phyloP scores from a whole-genome alignment of 345 rosid genomes.

The Aethionema arabicum region DNA sequence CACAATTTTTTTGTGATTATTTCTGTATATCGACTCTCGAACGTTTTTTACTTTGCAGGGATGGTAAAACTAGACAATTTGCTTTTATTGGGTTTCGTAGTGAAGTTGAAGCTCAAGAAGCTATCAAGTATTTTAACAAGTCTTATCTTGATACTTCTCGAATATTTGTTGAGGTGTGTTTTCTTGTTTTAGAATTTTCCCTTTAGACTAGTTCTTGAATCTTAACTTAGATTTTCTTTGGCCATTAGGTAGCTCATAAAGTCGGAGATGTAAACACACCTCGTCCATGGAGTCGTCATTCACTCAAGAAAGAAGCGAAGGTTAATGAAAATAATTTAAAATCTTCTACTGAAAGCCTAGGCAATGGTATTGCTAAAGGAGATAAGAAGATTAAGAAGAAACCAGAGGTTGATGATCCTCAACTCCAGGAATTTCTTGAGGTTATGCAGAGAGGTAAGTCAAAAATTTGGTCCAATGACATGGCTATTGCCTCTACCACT shows the following conservation, averaged over 20 bases:
- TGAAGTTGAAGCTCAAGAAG: slow-evolving; percentile 71
- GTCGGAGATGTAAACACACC: slow-evolving; percentile 69
- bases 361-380: slow-evolving; percentile 28
- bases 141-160: slow-evolving; percentile 62
- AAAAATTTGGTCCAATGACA: slow-evolving; percentile 81
- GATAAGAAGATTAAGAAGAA: slow-evolving; percentile 39
- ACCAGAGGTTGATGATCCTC: slow-evolving; percentile 44
- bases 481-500: slow-evolving; percentile 39
- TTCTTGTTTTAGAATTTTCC: background rate
- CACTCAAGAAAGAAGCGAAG: slow-evolving; percentile 48
- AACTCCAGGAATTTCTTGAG: slow-evolving; percentile 70
- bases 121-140: slow-evolving; percentile 69
- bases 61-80: slow-evolving; percentile 82
- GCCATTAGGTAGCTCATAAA: slow-evolving; percentile 62
- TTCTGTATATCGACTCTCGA: background rate
- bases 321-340: slow-evolving; percentile 28
- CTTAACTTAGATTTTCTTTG: background rate
- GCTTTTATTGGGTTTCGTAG: slow-evolving; percentile 85
- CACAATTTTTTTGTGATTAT: background rate
- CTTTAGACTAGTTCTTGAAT: background rate
- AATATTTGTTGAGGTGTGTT: slow-evolving; percentile 73
- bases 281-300: slow-evolving; percentile 85
- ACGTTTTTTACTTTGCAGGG: slow-evolving; percentile 41
- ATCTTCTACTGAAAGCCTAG: slow-evolving; percentile 21
- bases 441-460: slow-evolving; percentile 72